Percentiles rank a stretch among this genome's conserved stretches.
Conservation (phyloP, 2,329 filamentous ascomycete genomes). For the Cryphonectria carpinicola region DNA sequence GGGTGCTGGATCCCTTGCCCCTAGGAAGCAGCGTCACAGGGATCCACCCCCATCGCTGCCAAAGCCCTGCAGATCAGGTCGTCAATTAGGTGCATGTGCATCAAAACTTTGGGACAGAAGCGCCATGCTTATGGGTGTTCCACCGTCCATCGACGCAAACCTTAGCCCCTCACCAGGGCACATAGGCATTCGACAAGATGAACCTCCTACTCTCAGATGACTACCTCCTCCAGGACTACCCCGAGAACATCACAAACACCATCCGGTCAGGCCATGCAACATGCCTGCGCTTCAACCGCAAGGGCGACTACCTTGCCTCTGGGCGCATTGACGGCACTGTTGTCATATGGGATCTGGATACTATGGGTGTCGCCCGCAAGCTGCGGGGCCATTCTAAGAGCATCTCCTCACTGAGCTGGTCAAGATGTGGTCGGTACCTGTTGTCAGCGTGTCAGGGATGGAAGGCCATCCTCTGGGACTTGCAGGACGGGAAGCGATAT, state of each 20-base stretch:
- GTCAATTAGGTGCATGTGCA: conserved; percentile 9
- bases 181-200: conserved; percentile 44
- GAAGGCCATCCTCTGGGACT: conserved; percentile 95
- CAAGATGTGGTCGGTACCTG: conserved; percentile 85
- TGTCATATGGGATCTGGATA: conserved; percentile 96
- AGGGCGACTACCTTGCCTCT: conserved; percentile 91
- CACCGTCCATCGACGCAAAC: background rate
- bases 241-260: conserved; percentile 85
- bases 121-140: background rate
- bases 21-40: conserved; percentile 18
- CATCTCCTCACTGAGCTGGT: conserved; percentile 96
- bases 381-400: conserved; percentile 90
- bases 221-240: conserved; percentile 77
- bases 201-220: conserved; percentile 65
- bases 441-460: conserved; percentile 94
- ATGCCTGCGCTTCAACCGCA: conserved; percentile 84
- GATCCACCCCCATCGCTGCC: background rate
- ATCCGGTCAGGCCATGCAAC: conserved; percentile 74
- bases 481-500: conserved; percentile 69
- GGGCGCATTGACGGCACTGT: conserved; percentile 93
- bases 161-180: conserved; percentile 16
- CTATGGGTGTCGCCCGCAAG: conserved; percentile 94
- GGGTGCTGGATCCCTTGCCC: conserved; percentile 14
- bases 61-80: conserved; percentile 25
- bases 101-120: background rate